phyloP scores from a whole-genome alignment of 1,139 yeast genomes.

The Nakaseomyces uthaithaninus region DNA sequence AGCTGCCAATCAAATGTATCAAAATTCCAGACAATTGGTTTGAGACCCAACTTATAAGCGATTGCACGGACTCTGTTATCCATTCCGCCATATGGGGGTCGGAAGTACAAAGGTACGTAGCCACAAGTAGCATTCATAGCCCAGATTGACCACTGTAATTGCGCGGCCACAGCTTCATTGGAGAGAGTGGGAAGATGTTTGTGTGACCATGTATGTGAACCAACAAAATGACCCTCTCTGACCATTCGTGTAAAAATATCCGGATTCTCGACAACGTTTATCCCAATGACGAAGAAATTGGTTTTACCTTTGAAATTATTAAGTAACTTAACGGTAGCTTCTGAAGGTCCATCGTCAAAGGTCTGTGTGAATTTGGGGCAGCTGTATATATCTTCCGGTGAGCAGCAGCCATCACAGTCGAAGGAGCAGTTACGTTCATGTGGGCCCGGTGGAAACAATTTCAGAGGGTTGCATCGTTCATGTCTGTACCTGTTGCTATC shows the following conservation, averaged over 20 bases:
- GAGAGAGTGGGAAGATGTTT: constrained; percentile 66
- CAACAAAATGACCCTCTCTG: constrained; percentile 66
- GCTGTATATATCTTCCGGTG: constrained; percentile 65
- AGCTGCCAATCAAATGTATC: constrained; percentile 91
- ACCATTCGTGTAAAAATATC: constrained; percentile 55
- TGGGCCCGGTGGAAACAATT: not conserved
- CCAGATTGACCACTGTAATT: constrained; percentile 93
- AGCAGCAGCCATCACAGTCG: constrained; percentile 75
- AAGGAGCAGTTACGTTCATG: constrained; percentile 51
- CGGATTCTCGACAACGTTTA: constrained; percentile 69
- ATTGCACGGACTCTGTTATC: constrained; percentile 80
- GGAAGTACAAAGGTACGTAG: constrained; percentile 84
- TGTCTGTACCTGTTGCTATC: constrained; percentile 43
- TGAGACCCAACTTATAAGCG: constrained; percentile 80
- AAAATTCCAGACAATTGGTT: constrained; percentile 85
- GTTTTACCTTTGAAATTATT: constrained; percentile 45
- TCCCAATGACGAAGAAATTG: constrained; percentile 81
- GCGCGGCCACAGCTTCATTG: constrained; percentile 79
- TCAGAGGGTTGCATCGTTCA: constrained; percentile 47
- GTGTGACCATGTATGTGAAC: constrained; percentile 92
- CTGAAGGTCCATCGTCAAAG: constrained; percentile 92
- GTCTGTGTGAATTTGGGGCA: constrained; percentile 76
- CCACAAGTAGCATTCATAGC: constrained; percentile 93
- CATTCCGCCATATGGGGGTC: constrained; percentile 95
- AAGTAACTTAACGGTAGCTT: constrained; percentile 54